phyloP scores from a whole-genome alignment of 2,329 filamentous ascomycete species.

The Exophiala sideris region DNA sequence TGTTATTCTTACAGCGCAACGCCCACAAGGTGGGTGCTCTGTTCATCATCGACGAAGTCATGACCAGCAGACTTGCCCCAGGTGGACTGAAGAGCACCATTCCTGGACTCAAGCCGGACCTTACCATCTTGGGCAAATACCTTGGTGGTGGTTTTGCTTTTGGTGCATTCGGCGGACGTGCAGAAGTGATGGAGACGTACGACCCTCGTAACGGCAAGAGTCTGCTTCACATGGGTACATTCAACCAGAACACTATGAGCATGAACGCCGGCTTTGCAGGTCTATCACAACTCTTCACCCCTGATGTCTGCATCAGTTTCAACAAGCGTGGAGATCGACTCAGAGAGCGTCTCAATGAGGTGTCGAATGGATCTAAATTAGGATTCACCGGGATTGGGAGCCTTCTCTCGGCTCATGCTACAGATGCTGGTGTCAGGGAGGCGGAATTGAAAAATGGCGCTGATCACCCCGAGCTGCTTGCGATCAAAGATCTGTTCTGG shows the following conservation, averaged over 20 bases:
- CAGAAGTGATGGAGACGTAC: constrained; percentile 57
- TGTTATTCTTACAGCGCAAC: constrained; percentile 48
- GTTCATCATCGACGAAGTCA: constrained; percentile 68
- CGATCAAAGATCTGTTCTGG: constrained; percentile 29
- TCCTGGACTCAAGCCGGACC: constrained; percentile 50
- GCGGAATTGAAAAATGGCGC: background rate
- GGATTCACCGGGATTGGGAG: constrained; percentile 32
- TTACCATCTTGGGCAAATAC: constrained; percentile 64
- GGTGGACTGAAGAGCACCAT: constrained; percentile 46
- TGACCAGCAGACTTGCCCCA: constrained; percentile 60
- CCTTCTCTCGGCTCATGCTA: constrained; percentile 29
- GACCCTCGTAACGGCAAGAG: constrained; percentile 42
- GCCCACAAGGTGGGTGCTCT: constrained; percentile 52
- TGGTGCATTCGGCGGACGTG: constrained; percentile 62
- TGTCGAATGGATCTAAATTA: constrained; percentile 10
- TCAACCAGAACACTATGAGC: constrained; percentile 63
- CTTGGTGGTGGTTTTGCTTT: constrained; percentile 64
- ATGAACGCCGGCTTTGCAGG: constrained; percentile 54
- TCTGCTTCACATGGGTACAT: constrained; percentile 59
- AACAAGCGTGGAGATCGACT: constrained; percentile 30
- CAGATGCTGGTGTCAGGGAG: constrained; percentile 4
- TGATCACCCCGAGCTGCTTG: background rate
- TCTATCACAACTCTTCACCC: constrained; percentile 21
- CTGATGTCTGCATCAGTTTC: constrained; percentile 21
- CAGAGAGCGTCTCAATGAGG: constrained; percentile 15